Base-by-base conservation (phyloP, 345 rosid species). In the Viola odorata region DNA sequence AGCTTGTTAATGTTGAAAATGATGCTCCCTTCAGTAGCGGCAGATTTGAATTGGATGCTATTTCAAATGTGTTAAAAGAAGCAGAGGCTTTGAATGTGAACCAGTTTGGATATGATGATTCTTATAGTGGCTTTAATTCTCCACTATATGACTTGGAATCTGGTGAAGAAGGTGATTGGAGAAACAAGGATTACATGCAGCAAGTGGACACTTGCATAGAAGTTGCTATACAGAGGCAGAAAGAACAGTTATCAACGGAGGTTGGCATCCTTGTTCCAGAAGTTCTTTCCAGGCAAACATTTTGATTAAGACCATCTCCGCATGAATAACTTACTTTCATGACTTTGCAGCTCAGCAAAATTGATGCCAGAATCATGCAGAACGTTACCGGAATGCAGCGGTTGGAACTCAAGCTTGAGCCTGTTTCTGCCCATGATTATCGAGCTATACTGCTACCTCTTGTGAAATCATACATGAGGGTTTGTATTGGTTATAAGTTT, bases 71-170 rank as follows among this genome's bases (percentile, higher is more conserved):
- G 58, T 69, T 90, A 69, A 90, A 82, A 82, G 97, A 86, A 54
- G 92, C 87, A 54, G 95, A 82, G 67, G 60, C 84, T 60, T 79
- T 82, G 60, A 84, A 82, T 70, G 77, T 67, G 74, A 87, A 82
- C 75, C 97, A 87, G 41, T 80, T 74, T 72, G 88, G 96, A 68
- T 86, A 78, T 41, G 89, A 73, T 67, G 91, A 86, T 67, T 54
- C 81, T 60, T 86, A 73, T 68, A 74, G 76, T 41, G 75, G 84
- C 67, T 66, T 76, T 63, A 73, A 78, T 71, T 83, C 97, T 65
- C 90, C 81, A 74, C 78, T 90, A 36, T 81, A 85, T 71, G 97
- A 94, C 76, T 50, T 86, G 81, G 96, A 86, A 79, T 86, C 96
- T 71, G 91, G 94, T 48, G 88, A 86, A 82, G 80, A 73, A 53